Base-by-base conservation (phyloP, 2,329 filamentous ascomycete species). In the Zymoseptoria brevis region DNA sequence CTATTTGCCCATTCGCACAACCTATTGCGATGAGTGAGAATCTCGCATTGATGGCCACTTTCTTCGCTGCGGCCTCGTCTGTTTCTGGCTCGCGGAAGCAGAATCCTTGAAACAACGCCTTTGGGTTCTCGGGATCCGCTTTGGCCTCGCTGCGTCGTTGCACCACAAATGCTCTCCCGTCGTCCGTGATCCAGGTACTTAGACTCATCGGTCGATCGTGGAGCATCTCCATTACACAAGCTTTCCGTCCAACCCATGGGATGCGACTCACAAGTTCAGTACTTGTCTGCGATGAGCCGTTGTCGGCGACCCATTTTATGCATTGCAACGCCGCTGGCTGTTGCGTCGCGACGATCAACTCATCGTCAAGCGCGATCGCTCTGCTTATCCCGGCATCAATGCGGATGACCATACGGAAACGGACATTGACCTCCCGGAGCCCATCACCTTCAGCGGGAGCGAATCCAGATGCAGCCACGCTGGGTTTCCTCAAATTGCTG, bases 341-440 rank as follows among this genome's bases (percentile, higher is more conserved):
- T 59, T 85, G 81, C 0, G 94, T 99, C 4, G 94, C 90, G 56
- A 99, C 92, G 21, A 97, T 81, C 49, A 99, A 79, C 73, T 97
- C 94, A 58, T 96, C 90, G 65, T 97, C 94, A 21, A 97, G 81
- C 2, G 94, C 93, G 57, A 97, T 77, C 9, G 89, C 90, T 68
- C 87, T 89, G 66, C 87, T 86, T 67, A 99, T 96, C 2, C 94
- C 94, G 2, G 94, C 94, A 74, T 99, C 94, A 19, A 99, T 90
- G 72, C 96, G 95, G 70, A 99, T 97, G 13, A 96, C 93, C 89
- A 96, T 96, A 59, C 93, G 85, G 75, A 99, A 99, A 9, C 90
- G 88, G 54, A 99, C 82, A 68, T 88, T 96, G 58, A 96, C 85
- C 74, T 99, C 94, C 56, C 85, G 84, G 55, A 96, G 86, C 3